Evolutionary conservation across 345 rosid species (phyloP), one percentile per base, ranked within the genome.

Genomic region (Acer campestre): DNA sequence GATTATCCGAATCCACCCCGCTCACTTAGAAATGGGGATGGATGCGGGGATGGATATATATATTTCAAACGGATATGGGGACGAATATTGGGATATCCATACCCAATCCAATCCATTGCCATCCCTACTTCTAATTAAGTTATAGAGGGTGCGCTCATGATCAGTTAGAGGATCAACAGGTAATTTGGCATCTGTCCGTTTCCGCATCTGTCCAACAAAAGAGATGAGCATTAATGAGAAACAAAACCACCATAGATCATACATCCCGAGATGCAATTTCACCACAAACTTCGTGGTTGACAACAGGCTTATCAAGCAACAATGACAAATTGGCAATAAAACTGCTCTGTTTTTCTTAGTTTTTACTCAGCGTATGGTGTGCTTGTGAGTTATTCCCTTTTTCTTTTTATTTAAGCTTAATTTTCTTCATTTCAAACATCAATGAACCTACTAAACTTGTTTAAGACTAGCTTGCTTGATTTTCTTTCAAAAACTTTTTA

Each of bases 71-170:
- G n/a, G n/a, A n/a, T n/a, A n/a, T n/a, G n/a, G n/a, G n/a, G n/a
- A n/a, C n/a, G n/a, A n/a, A n/a, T n/a, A n/a, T n/a, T n/a, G n/a
- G n/a, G n/a, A n/a, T n/a, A n/a, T n/a, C n/a, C n/a, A n/a, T n/a
- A n/a, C n/a, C n/a, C n/a, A n/a, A n/a, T n/a, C n/a, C n/a, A n/a
- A n/a, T n/a, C n/a, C n/a, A n/a, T n/a, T n/a, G n/a, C n/a, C n/a
- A n/a, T n/a, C n/a, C n/a, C n/a, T n/a, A n/a, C n/a, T n/a, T n/a
- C n/a, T n/a, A 51, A 96, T 92, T 16, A 82, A 18, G 29, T 82
- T 78, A 14, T 83, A 85, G 35, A 92, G 64, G 9, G 46, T 69
- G 27, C 76, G 82, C 82, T 94, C 97, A 16, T 91, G 88, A 48
- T 86, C 90, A 16, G 89, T 84, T 68, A 86, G 74, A 53, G 84